Base-by-base conservation (phyloP, 768 basidiomycete genomes). In the Epithele typhae region DNA sequence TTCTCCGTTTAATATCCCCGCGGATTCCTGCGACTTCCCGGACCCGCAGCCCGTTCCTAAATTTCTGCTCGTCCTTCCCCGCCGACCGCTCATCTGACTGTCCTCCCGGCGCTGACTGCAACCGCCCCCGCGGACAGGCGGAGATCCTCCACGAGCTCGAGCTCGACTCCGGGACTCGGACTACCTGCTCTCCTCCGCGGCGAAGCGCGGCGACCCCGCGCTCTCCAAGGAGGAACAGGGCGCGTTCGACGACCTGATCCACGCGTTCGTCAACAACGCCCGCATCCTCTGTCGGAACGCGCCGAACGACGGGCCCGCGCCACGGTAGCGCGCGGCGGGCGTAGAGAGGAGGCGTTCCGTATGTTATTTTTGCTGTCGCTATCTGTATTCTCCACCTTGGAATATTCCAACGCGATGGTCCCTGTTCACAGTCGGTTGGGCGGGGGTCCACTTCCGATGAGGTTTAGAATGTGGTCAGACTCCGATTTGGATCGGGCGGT, bases 251-350 rank as follows among this genome's bases (percentile, higher is more conserved):
- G 90, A 96, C 61, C 79, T 96, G 48, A 82, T 99, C 36, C 82
- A 89, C 38, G 90, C 88, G 12, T 89, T 96, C 54, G 82, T 99
- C 40, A 96, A 97, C 59, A 94, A 96, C 54, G 82, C 90, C 3
- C 76, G 96, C 51, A 92, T 96, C 67, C 65, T 97, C 38, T 83
- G 84, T 43, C 79, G 89, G 56, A 96, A 95, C 65, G 77, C 61
- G 19, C 22, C 11, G 18, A 30, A 30, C 8, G 42, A 22, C 32
- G 42, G n/a, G 25, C 40, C 25, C 25, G 10, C 17, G 25, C 19
- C 25, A n/a, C n/a, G n/a, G 5, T n/a, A 18, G 18, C 27, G 27
- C 14, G 27, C 27, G 7, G 8, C 27, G 27, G 27, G 27, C 7
- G 27, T 7, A 30, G 27, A 30, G 27, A 14, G 14, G 27, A 30